These are phyloP conservation scores for Cenchrus americanus DNA, from an alignment of 176 grass and related monocot species.

Conservation along the genomic window DNA sequence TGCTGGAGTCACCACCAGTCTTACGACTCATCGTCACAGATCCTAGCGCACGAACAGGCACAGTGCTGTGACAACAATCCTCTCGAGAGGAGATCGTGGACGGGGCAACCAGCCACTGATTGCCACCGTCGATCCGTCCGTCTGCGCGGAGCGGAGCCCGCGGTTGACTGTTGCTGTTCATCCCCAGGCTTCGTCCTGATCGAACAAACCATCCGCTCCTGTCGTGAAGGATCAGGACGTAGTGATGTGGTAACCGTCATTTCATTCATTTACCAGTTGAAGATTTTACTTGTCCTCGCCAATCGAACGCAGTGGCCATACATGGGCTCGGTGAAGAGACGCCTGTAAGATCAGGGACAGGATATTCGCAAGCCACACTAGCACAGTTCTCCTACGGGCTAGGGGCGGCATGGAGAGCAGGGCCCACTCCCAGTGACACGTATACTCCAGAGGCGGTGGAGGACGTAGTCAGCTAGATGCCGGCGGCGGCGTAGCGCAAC, in stretches of 20 bases:
- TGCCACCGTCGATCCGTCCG: slow-evolving; percentile 3
- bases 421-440: slow-evolving; percentile 2
- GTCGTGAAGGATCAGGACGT: slow-evolving; percentile 13
- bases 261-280: no score
- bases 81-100: neutral
- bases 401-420: neutral
- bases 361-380: neutral
- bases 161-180: slow-evolving; percentile 16
- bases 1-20: neutral
- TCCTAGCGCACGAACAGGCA: neutral
- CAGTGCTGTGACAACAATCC: no score
- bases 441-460: neutral
- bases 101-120: neutral
- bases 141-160: slow-evolving; percentile 15
- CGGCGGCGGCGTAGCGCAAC: slow-evolving; percentile 31
- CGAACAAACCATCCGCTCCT: slow-evolving; percentile 11
- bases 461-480: neutral
- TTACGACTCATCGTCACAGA: neutral
- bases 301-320: neutral
- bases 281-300: neutral
- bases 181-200: slow-evolving; percentile 32
- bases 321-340: neutral
- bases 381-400: no score
- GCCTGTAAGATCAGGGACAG: neutral
- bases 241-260: no score